A percentile compares a stretch with the other conserved stretches of the same genome.
These are phyloP conservation scores for Penicillium parvum DNA, from an alignment of 495 filamentous ascomycete species.

Conservation along the genomic window DNA sequence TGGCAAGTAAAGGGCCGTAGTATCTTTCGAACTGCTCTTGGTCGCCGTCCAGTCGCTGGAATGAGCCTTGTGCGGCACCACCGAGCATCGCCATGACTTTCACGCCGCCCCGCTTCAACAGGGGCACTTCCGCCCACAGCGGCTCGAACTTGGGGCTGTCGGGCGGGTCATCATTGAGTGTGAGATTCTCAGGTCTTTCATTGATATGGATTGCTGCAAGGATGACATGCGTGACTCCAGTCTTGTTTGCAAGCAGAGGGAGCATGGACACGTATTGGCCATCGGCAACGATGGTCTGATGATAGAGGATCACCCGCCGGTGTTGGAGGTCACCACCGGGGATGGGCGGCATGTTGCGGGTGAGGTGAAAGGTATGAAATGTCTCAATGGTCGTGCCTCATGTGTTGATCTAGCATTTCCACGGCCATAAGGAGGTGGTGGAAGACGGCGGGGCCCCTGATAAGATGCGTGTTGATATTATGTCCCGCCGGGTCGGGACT, in stretches of 20 bases:
- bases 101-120: slow-evolving; percentile 60
- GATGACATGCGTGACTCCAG: slow-evolving; percentile 69
- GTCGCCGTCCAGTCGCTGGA: slow-evolving; percentile 56
- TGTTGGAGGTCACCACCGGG: slow-evolving; percentile 20
- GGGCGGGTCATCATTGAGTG: slow-evolving; percentile 71
- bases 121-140: slow-evolving; percentile 67
- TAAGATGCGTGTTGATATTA: too few relatives aligned
- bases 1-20: slow-evolving; percentile 59
- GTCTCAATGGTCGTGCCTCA: too few relatives aligned
- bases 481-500: too few relatives aligned
- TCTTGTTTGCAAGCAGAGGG: slow-evolving; percentile 56
- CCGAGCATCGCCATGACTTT: slow-evolving; percentile 79
- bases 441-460: too few relatives aligned
- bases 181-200: slow-evolving; percentile 52
- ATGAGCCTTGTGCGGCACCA: slow-evolving; percentile 70
- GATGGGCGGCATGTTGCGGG: slow-evolving; percentile 34
- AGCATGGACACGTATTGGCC: slow-evolving; percentile 64
- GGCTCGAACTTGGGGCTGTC: slow-evolving; percentile 50
- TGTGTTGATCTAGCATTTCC: too few relatives aligned
- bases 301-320: slow-evolving; percentile 61
- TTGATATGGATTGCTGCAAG: slow-evolving; percentile 80
- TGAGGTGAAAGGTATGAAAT: neutral
- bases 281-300: slow-evolving; percentile 61
- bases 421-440: too few relatives aligned
- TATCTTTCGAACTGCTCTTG: slow-evolving; percentile 57